A percentile compares a stretch with the other conserved stretches of the same genome.
These are phyloP conservation scores for Chalciporus piperatoides DNA, from an alignment of 1,284 basidiomycete species.

Conservation along the genomic window DNA sequence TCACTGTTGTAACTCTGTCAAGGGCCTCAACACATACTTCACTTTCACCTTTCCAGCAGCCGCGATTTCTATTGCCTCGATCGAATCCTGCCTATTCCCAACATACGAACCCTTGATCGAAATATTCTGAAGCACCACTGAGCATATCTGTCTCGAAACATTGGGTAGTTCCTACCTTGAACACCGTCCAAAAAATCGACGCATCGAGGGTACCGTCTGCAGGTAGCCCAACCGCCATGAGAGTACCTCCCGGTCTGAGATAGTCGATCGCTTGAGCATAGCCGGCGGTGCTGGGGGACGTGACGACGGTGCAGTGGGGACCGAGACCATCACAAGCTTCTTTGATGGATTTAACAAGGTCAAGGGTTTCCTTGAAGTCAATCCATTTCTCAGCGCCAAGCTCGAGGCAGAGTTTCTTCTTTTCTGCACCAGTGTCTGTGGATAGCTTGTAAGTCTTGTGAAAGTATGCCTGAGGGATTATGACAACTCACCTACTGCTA, in stretches of 20 bases:
- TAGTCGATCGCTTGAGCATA: slow-evolving; percentile 76
- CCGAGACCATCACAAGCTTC: slow-evolving; percentile 67
- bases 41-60: slow-evolving; percentile 65
- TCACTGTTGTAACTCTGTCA: slow-evolving; percentile 54
- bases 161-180: slow-evolving; percentile 39
- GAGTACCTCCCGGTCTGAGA: slow-evolving; percentile 55
- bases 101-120: slow-evolving; percentile 75
- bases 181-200: slow-evolving; percentile 75
- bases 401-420: slow-evolving; percentile 61
- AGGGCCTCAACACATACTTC: slow-evolving; percentile 46
- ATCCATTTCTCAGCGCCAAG: slow-evolving; percentile 81
- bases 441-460: not conserved
- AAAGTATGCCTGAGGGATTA: not conserved
- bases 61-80: slow-evolving; percentile 71
- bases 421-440: slow-evolving; percentile 69
- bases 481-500: slow-evolving; percentile 59
- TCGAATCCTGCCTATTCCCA: slow-evolving; percentile 69
- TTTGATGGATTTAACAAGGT: slow-evolving; percentile 62
- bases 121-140: slow-evolving; percentile 40
- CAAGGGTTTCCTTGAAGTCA: slow-evolving; percentile 67
- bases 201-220: slow-evolving; percentile 56
- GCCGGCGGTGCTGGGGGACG: slow-evolving; percentile 53
- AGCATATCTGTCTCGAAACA: not conserved
- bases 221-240: slow-evolving; percentile 77
- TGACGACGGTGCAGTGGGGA: slow-evolving; percentile 72